Evolutionary conservation across 148 eudicot species (phyloP).

Genomic region (Chenopodium quinoa): DNA sequence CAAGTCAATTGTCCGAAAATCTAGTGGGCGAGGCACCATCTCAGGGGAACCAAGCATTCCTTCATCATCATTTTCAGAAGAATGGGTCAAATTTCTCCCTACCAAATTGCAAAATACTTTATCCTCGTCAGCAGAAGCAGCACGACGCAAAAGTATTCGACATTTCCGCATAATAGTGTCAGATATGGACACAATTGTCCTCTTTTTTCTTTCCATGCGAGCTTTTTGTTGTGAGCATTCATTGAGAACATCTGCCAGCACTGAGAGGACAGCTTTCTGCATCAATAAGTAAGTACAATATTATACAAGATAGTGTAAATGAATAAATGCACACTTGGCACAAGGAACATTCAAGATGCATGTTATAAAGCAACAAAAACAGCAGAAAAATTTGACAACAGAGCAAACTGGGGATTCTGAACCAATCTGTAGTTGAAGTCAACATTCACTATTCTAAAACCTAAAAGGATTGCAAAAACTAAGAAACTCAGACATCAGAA

Average conservation of each 20-base stretch:
- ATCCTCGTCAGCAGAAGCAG: constrained; percentile 43
- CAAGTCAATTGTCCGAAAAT: constrained; percentile 64
- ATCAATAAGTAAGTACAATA: constrained; percentile 24
- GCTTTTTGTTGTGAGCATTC: constrained; percentile 35
- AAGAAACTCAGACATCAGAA: too few species aligned
- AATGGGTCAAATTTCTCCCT: constrained; percentile 41
- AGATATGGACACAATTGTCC: constrained; percentile 31
- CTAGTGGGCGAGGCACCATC: constrained; percentile 59
- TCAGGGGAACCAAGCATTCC: constrained; percentile 66
- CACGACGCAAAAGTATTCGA: constrained; percentile 50
- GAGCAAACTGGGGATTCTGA: background rate
- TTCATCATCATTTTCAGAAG: constrained; percentile 50
- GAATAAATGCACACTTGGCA: background rate
- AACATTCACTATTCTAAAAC: background rate
- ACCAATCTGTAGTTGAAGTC: background rate
- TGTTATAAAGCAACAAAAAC: background rate
- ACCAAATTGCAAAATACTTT: constrained; percentile 56
- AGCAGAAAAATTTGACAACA: background rate
- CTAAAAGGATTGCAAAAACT: background rate
- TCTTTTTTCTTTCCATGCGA: constrained; percentile 40
- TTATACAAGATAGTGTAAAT: constrained; percentile 5
- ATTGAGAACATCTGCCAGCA: constrained; percentile 38
- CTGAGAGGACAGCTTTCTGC: constrained; percentile 76
- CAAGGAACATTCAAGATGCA: background rate
- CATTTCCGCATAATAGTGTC: constrained; percentile 57